Base-by-base conservation (phyloP, 1,284 basidiomycete genomes). In the Naganishia sp. region DNA sequence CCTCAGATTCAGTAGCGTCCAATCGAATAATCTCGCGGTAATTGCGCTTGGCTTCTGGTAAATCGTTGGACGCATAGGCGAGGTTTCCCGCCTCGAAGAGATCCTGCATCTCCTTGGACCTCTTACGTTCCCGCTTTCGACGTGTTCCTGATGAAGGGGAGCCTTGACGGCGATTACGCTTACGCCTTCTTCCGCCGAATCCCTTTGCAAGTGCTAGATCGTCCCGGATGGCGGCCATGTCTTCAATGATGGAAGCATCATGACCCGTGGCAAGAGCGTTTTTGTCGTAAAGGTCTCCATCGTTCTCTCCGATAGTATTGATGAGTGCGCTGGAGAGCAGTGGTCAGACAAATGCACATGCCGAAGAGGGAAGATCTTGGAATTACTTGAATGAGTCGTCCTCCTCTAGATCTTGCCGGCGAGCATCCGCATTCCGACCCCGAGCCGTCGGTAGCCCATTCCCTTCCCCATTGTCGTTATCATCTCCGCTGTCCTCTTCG, bases 1-100 rank as follows among this genome's bases (percentile, higher is more conserved):
- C 91, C 4, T 86, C 80, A 5, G 85, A 83, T 10, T 92, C 90
- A 42, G 89, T 86, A 2, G 94, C 92, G 77, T 98, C 94, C 65
- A 94, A 92, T 10, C 92, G 86, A 66, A 98, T 93, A 70, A 97
- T 90, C 75, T 98, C 92, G 85, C 25, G 86, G 84, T 43, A 92
- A 25, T 61, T 61, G 15, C 59, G 59, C 36, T 61, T 88, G 0
- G 92, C 89, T 70, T 88, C 84, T 1, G 83, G 80, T 21, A 88
- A 81, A 68, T 91, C 81, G 59, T 82, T 84, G 72, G 89, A 86
- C 57, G 94, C 86, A 77, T 91, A 97, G 1, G 89, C 89, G 72
- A 90, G 86, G 76, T 95, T 96, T 31, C 91, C 95, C 67, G 90
- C 86, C 18, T 92, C 90, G 50, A 98, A 85, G 6, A 94, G 80